Evolutionary conservation across 2,329 filamentous ascomycete species (phyloP).

Genomic region (Xylariaceae sp.): DNA sequence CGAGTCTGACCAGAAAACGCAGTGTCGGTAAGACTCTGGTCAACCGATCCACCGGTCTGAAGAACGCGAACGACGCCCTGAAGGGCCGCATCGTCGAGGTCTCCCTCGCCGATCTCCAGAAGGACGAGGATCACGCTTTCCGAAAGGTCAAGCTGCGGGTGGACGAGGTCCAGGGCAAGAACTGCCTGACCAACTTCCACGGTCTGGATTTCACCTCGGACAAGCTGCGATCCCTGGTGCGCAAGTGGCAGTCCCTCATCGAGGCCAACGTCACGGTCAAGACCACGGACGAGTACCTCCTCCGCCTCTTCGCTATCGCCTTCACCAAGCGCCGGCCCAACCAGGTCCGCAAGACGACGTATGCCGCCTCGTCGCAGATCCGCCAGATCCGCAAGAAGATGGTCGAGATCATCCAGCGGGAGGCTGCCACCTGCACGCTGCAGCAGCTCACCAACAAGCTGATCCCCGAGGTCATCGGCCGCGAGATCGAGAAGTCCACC

Average conservation of each 20-base stretch:
- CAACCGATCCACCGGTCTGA: constrained; percentile 98
- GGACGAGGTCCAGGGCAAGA: constrained; percentile 99
- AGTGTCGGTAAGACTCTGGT: constrained; percentile 99
- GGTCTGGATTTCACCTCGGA: constrained; percentile 99
- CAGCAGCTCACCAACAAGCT: constrained; percentile 97
- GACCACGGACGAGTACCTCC: constrained; percentile 99
- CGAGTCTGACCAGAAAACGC: constrained; percentile 25
- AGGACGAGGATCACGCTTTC: constrained; percentile 99
- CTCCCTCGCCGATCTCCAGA: constrained; percentile 96
- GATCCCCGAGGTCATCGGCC: constrained; percentile 98
- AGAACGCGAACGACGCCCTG: constrained; percentile 98
- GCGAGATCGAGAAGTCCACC: constrained; percentile 99
- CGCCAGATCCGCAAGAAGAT: constrained; percentile 99
- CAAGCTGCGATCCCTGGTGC: constrained; percentile 97
- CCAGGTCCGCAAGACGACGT: constrained; percentile 99
- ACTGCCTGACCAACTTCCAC: constrained; percentile 99
- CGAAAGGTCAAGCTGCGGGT: constrained; percentile 99
- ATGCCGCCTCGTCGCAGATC: constrained; percentile 94
- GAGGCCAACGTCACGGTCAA: constrained; percentile 99
- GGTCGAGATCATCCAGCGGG: constrained; percentile 96
- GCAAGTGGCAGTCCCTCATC: constrained; percentile 99
- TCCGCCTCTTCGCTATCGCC: constrained; percentile 96
- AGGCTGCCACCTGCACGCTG: constrained; percentile 90
- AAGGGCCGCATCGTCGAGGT: constrained; percentile 99
- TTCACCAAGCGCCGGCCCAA: constrained; percentile 99